Conservation (phyloP, 148 eudicot species). For the Beta vulgaris region DNA sequence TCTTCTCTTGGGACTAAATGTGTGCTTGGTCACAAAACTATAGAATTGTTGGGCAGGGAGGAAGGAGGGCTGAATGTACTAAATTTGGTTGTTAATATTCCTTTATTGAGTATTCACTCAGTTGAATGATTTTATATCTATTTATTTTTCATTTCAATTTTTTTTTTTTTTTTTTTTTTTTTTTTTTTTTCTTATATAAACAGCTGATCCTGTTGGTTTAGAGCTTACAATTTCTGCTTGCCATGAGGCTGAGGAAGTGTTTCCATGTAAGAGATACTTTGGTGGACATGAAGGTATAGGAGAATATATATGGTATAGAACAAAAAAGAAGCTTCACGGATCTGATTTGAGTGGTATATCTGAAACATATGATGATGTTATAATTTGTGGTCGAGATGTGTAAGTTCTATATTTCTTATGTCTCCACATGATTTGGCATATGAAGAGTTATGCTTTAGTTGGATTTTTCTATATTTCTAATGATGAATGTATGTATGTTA, state of each 20-base stretch:
- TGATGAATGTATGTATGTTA: constrained; percentile 21
- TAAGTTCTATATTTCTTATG: constrained; percentile 36
- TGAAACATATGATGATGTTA: constrained; percentile 39
- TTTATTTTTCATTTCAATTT: too few relatives aligned
- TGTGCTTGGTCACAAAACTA: too few relatives aligned
- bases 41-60: too few relatives aligned
- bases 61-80: too few relatives aligned
- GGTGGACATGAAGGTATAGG: constrained; percentile 92
- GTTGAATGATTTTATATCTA: not conserved
- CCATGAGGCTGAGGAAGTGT: constrained; percentile 61
- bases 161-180: not conserved
- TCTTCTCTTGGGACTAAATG: too few relatives aligned
- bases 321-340: constrained; percentile 50
- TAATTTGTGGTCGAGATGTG: constrained; percentile 56
- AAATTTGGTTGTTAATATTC: too few relatives aligned
- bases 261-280: constrained; percentile 71
- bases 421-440: constrained; percentile 4
- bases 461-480: not conserved
- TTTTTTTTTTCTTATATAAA: not conserved
- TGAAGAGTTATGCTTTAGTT: constrained; percentile 1
- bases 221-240: constrained; percentile 72
- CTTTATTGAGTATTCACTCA: not conserved
- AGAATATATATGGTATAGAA: constrained; percentile 75
- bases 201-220: constrained; percentile 86
- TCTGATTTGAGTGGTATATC: constrained; percentile 49